These are phyloP conservation scores for Cryptococcus wingfieldii DNA, from an alignment of 1,284 basidiomycete species.

Conservation along the genomic window DNA sequence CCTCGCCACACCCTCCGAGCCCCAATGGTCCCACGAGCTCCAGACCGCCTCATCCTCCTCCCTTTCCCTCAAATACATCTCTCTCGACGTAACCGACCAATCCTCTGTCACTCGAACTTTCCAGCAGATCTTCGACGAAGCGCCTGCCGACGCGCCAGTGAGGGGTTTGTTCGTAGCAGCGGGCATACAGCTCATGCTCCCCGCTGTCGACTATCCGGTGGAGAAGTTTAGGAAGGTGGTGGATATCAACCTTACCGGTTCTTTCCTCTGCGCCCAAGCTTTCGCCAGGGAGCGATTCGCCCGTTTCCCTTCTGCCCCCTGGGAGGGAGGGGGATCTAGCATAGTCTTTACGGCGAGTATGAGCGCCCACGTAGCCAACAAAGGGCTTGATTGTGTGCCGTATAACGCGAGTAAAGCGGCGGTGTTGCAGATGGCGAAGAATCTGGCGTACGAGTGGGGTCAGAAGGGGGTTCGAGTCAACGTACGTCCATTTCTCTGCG, in stretches of 20 bases:
- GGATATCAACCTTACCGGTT: conserved; percentile 60
- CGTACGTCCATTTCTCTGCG: neutral
- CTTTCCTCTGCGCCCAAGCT: conserved; percentile 22
- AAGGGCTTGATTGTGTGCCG: conserved; percentile 45
- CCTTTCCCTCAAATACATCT: conserved; percentile 62
- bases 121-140: conserved; percentile 54
- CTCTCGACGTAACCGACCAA: conserved; percentile 63
- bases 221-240: conserved; percentile 68
- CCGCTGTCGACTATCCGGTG: conserved; percentile 66
- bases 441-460: conserved; percentile 78
- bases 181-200: conserved; percentile 63
- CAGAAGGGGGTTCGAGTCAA: conserved; percentile 10
- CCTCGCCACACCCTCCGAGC: conserved; percentile 57
- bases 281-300: conserved; percentile 24
- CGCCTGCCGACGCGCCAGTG: conserved; percentile 54
- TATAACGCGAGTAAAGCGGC: conserved; percentile 35
- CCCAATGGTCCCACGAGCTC: conserved; percentile 60
- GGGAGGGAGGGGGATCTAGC: conserved; percentile 65
- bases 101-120: conserved; percentile 53
- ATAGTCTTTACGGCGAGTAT: conserved; percentile 81
- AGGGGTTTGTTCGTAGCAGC: conserved; percentile 61
- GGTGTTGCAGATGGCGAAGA: conserved; percentile 49
- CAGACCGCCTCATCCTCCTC: conserved; percentile 52
- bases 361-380: conserved; percentile 77
- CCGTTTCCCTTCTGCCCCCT: conserved; percentile 9